Percentiles rank a stretch among this genome's conserved stretches.
phyloP scores from a whole-genome alignment of 306 rosid genomes.

The Quercus wislizeni region DNA sequence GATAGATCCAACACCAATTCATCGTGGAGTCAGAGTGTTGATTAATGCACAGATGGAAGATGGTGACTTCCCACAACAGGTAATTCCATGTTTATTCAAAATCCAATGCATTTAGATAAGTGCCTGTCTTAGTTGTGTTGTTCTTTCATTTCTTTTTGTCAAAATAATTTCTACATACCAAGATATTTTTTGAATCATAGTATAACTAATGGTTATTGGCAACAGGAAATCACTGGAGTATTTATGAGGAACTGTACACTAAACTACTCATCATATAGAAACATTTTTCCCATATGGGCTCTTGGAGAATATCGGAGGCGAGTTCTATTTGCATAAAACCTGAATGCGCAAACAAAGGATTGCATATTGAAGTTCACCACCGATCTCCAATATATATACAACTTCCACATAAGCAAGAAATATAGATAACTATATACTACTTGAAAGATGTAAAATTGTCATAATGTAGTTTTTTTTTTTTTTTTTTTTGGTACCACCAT shows the following conservation, averaged over 20 bases:
- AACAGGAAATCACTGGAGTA: conserved; percentile 52
- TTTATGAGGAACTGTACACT: conserved; percentile 48
- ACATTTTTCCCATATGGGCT: conserved; percentile 65
- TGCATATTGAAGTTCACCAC: not conserved
- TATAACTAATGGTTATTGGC: not conserved
- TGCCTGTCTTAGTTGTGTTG: not conserved
- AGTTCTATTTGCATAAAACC: conserved; percentile 18
- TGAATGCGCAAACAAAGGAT: not conserved
- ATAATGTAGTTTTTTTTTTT: no score
- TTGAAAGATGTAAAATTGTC: not conserved
- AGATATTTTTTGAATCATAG: not conserved
- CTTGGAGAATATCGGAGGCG: conserved; percentile 42
- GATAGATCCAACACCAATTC: conserved; percentile 59
- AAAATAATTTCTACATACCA: not conserved
- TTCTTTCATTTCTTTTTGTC: not conserved
- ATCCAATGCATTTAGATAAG: not conserved
- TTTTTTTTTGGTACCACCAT: no score
- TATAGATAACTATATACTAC: not conserved
- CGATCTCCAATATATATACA: no score
- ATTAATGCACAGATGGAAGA: conserved; percentile 70
- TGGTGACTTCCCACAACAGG: conserved; percentile 78
- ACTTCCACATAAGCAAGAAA: no score
- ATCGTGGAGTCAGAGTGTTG: conserved; percentile 47
- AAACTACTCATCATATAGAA: conserved; percentile 45
- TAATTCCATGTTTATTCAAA: not conserved